These are phyloP conservation scores for Annulohypoxylon moriforme DNA, from an alignment of 495 filamentous ascomycete genomes.

Conservation along the genomic window DNA sequence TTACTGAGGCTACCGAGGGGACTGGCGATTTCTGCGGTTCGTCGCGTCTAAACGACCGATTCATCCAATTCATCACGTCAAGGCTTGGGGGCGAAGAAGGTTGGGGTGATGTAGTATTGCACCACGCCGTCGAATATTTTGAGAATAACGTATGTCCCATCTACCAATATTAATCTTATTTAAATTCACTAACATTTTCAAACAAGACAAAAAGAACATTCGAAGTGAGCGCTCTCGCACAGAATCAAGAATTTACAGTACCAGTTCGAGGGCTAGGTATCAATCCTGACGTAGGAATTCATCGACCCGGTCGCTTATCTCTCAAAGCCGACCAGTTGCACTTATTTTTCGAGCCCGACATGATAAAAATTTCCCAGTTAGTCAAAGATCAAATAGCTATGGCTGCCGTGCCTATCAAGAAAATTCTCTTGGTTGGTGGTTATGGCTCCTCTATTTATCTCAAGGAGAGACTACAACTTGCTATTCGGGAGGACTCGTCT, in stretches of 20 bases:
- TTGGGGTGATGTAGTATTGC: neutral
- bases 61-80: neutral
- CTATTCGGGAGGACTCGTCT: neutral
- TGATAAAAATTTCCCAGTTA: neutral
- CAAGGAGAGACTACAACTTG: neutral
- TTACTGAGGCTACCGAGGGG: neutral
- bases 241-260: neutral
- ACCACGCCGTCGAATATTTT: neutral
- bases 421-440: neutral
- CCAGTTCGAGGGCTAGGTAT: neutral
- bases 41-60: neutral
- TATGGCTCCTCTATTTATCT: constrained; percentile 1
- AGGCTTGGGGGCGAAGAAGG: neutral
- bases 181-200: neutral
- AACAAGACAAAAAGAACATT: neutral
- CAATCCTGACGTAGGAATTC: neutral
- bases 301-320: neutral
- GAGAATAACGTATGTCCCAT: neutral
- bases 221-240: neutral
- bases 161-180: neutral
- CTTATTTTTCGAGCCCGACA: constrained; percentile 1
- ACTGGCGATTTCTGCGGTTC: constrained; percentile 4
- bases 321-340: neutral
- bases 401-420: neutral
- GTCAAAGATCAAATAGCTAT: constrained; percentile 3